A percentile compares a stretch with the other conserved stretches of the same genome.
phyloP scores from a whole-genome alignment of 352 stramenopile species.

The Peronospora belbahrii region DNA sequence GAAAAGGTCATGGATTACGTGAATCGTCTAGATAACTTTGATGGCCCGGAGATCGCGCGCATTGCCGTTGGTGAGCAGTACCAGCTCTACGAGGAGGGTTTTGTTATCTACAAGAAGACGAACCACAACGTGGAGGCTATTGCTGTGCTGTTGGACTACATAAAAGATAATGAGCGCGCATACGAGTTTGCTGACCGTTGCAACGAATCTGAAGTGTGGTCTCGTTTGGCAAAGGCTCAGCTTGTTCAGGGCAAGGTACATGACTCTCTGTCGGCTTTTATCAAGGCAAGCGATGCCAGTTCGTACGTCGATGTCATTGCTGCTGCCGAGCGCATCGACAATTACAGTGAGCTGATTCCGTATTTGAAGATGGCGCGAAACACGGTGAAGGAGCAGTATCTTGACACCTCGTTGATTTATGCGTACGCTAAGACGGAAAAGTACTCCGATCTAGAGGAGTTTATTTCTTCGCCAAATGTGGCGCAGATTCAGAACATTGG shows the following conservation, averaged over 20 bases:
- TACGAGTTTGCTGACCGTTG: constrained; percentile 98
- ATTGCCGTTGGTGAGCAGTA: constrained; percentile 98
- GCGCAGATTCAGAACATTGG: constrained; percentile 99
- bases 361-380: constrained; percentile 99
- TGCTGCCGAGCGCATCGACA: constrained; percentile 93
- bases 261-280: constrained; percentile 98
- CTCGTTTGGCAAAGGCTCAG: constrained; percentile 97
- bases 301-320: constrained; percentile 97
- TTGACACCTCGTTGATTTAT: constrained; percentile 99
- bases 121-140: constrained; percentile 95
- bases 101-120: constrained; percentile 99
- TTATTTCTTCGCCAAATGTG: constrained; percentile 98
- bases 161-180: constrained; percentile 97
- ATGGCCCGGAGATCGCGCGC: constrained; percentile 98
- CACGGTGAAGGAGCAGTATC: constrained; percentile 97
- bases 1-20: constrained; percentile 99
- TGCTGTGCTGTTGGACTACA: constrained; percentile 90
- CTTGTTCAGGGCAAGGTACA: constrained; percentile 93
- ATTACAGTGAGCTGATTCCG: constrained; percentile 96
- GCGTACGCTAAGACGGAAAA: constrained; percentile 98
- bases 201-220: constrained; percentile 98
- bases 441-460: constrained; percentile 97
- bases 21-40: constrained; percentile 99
- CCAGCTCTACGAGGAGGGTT: constrained; percentile 99
- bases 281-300: constrained; percentile 97